These are phyloP conservation scores for Wickerhamomyces tratensis DNA, from an alignment of 805 yeast species.

Conservation along the genomic window DNA sequence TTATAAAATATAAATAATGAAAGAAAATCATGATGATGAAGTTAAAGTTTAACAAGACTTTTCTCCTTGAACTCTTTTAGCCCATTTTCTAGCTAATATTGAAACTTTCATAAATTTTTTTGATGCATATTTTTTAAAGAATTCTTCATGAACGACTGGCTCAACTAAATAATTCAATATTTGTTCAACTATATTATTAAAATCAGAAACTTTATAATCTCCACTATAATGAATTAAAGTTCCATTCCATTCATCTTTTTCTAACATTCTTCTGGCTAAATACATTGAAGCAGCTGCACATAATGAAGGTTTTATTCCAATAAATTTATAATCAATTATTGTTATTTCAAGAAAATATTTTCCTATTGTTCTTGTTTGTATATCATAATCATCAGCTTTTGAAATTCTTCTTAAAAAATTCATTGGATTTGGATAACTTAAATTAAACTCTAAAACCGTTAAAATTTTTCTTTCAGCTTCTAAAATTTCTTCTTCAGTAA, in stretches of 20 bases:
- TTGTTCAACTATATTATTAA: conserved; percentile 62
- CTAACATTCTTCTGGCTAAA: conserved; percentile 63
- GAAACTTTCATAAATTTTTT: conserved; percentile 82
- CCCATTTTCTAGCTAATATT: conserved; percentile 75
- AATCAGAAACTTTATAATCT: conserved; percentile 67
- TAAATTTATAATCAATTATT: conserved; percentile 64
- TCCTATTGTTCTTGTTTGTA: conserved; percentile 74
- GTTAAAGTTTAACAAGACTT: conserved; percentile 4
- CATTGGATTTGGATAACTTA: conserved; percentile 84
- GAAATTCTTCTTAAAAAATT: conserved; percentile 82
- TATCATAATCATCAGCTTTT: conserved; percentile 85
- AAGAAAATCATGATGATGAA: too few relatives aligned
- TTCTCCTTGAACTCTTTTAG: conserved; percentile 37
- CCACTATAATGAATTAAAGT: conserved; percentile 87
- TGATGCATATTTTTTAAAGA: conserved; percentile 85
- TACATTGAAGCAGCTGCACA: conserved; percentile 87
- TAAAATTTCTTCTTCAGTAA: conserved; percentile 69
- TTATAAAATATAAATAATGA: too few relatives aligned
- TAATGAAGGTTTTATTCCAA: conserved; percentile 65
- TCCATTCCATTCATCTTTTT: conserved; percentile 67
- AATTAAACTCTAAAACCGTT: conserved; percentile 60
- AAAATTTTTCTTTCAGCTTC: conserved; percentile 76
- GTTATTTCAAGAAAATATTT: conserved; percentile 76
- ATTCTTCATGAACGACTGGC: conserved; percentile 84
- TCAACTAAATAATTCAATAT: conserved; percentile 67